Conservation (phyloP, 108 stramenopile species). For the Seminavis robusta region DNA sequence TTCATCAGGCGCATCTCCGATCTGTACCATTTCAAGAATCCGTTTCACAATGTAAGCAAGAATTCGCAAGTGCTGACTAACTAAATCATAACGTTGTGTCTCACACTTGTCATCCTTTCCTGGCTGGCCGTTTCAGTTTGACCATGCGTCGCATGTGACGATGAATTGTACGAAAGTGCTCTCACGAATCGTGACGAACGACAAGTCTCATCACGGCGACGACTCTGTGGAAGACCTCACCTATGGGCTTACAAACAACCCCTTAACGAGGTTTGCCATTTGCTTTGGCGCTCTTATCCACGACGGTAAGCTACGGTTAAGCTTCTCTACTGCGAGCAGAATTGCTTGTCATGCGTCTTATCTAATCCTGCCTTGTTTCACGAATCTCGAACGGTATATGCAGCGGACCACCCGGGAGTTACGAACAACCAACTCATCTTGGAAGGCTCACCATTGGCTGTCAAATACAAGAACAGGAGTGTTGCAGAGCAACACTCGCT, state of each 20-base stretch:
- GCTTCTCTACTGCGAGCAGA: too few relatives aligned
- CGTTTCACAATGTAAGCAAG: conserved; percentile 22
- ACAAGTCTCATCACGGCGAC: too few relatives aligned
- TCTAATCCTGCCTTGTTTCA: too few relatives aligned
- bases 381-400: too few relatives aligned
- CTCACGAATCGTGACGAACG: too few relatives aligned
- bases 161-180: too few relatives aligned
- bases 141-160: conserved; percentile 23
- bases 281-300: conserved; percentile 37
- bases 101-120: too few relatives aligned
- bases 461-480: conserved; percentile 22
- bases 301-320: too few relatives aligned
- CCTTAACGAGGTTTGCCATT: conserved; percentile 33
- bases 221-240: conserved; percentile 25
- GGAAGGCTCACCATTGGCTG: conserved; percentile 16
- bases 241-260: conserved; percentile 32
- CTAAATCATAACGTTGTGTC: too few relatives aligned
- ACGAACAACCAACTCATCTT: conserved; percentile 34
- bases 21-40: conserved; percentile 28
- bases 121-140: too few relatives aligned
- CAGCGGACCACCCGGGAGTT: conserved; percentile 35
- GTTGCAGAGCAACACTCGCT: conserved; percentile 35
- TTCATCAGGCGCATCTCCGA: conserved; percentile 29
- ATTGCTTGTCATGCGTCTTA: too few relatives aligned
- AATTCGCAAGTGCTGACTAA: too few relatives aligned